Evolutionary conservation across 331 rosid genomes (phyloP).

Genomic region (Erythrophleum ivorense): DNA sequence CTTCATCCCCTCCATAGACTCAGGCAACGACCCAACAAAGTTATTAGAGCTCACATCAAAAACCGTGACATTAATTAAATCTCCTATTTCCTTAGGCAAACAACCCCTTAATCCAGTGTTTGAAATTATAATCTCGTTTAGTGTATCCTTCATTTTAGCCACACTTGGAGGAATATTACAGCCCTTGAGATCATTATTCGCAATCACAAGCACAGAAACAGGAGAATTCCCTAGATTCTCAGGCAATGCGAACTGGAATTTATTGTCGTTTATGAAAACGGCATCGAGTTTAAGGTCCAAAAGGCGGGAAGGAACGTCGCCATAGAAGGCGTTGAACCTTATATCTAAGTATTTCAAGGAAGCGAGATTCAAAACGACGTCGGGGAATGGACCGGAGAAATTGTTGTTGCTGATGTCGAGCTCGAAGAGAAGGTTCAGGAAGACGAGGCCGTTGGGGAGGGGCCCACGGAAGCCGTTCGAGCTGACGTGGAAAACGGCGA

Average conservation of each 20-base stretch:
- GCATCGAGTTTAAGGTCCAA: constrained; percentile 78
- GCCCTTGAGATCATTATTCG: constrained; percentile 62
- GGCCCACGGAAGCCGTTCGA: constrained; percentile 71
- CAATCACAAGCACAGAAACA: constrained; percentile 69
- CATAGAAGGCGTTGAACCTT: constrained; percentile 64
- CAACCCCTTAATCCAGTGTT: constrained; percentile 68
- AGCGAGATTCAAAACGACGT: constrained; percentile 50
- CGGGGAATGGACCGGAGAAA: constrained; percentile 67
- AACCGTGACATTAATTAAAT: constrained; percentile 55
- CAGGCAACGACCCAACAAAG: constrained; percentile 71
- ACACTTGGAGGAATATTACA: constrained; percentile 61
- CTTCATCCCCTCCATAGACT: constrained; percentile 59
- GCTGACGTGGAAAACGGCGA: constrained; percentile 72
- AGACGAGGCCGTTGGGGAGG: constrained; percentile 47
- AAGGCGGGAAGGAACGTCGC: constrained; percentile 60
- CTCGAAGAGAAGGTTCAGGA: constrained; percentile 59
- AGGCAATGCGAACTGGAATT: constrained; percentile 55
- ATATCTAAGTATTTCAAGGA: constrained; percentile 62
- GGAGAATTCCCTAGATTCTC: constrained; percentile 60
- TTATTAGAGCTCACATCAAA: constrained; percentile 67
- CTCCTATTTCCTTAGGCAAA: constrained; percentile 63
- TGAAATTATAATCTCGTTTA: constrained; percentile 62
- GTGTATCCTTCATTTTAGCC: constrained; percentile 61
- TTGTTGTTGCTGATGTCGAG: constrained; percentile 76
- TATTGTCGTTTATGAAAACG: constrained; percentile 74